These are phyloP conservation scores for Pseudomicrostroma phylloplanum DNA, from an alignment of 1,284 basidiomycete genomes.

Conservation along the genomic window DNA sequence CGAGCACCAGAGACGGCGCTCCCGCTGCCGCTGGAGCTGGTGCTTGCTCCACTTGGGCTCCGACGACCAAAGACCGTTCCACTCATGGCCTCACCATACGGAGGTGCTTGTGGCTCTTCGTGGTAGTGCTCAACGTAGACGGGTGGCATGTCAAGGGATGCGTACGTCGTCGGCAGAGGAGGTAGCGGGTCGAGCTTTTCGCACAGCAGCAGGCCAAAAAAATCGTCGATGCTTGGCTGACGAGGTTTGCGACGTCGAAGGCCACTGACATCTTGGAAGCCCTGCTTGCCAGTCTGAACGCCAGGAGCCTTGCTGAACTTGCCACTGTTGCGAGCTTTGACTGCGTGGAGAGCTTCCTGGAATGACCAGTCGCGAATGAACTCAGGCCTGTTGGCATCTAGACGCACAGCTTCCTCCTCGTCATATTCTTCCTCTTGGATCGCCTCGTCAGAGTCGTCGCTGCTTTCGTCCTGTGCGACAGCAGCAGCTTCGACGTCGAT, in stretches of 20 bases:
- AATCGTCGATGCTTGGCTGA: slow-evolving; percentile 29
- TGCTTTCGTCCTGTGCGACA: slow-evolving; percentile 1
- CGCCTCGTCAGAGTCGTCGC: slow-evolving; percentile 3
- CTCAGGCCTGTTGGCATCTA: slow-evolving; percentile 26
- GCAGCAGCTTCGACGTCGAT: slow-evolving; percentile 9
- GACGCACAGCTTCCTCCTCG: slow-evolving; percentile 11
- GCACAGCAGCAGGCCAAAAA: slow-evolving; percentile 33
- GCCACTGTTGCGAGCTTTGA: slow-evolving; percentile 5
- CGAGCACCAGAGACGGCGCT: neutral
- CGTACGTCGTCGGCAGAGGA: slow-evolving; percentile 24
- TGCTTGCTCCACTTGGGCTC: slow-evolving; percentile 9
- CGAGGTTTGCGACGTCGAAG: slow-evolving; percentile 1
- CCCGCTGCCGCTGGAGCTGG: neutral
- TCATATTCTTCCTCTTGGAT: slow-evolving; percentile 7
- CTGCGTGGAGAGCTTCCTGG: slow-evolving; percentile 14
- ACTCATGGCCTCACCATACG: slow-evolving; percentile 1
- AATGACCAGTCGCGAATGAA: slow-evolving; percentile 41
- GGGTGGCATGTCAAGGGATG: slow-evolving; percentile 37
- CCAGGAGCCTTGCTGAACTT: neutral
- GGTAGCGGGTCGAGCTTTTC: slow-evolving; percentile 23
- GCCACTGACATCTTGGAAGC: slow-evolving; percentile 1
- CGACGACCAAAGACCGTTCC: neutral
- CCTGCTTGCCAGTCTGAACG: neutral
- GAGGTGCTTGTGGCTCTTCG: neutral
- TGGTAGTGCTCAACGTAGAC: slow-evolving; percentile 22